Conservation (phyloP, 148 eudicot genomes). For the Rhododendron ferrugineum region DNA sequence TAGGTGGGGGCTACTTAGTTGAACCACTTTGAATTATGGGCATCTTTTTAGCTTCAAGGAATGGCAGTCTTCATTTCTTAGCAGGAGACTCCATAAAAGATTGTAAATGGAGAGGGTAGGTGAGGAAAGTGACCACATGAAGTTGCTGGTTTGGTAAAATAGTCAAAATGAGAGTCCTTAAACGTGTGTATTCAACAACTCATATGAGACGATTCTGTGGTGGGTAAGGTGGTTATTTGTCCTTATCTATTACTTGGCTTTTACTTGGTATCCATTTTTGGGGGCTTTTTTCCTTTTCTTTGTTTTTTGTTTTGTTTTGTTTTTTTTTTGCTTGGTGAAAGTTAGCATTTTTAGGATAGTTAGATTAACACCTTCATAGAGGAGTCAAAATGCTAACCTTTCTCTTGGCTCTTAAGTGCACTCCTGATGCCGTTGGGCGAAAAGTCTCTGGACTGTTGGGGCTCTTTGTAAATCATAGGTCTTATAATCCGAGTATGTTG, state of each 20-base stretch:
- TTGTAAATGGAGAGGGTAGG: conserved; percentile 13
- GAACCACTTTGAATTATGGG: conserved; percentile 2
- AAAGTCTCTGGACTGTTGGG: no score
- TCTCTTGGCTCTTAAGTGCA: background rate
- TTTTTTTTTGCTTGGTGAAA: no score
- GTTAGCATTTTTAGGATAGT: no score
- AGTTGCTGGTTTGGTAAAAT: background rate
- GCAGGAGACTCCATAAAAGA: background rate
- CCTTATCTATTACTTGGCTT: conserved; percentile 17
- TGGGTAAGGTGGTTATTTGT: conserved; percentile 14
- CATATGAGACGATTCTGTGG: background rate
- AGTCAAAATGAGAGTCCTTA: background rate
- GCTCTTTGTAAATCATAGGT: background rate
- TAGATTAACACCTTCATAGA: background rate
- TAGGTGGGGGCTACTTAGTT: background rate
- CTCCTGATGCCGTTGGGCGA: no score
- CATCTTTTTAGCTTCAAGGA: background rate
- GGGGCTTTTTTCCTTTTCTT: background rate
- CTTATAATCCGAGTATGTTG: background rate
- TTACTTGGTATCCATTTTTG: background rate
- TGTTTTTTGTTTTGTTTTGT: no score
- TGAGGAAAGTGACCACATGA: conserved; percentile 5
- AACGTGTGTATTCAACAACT: background rate
- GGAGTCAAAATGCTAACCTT: background rate
- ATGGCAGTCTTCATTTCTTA: background rate